Evolutionary conservation across 2,329 filamentous ascomycete genomes (phyloP).

Genomic region (Ophiostoma populinum): DNA sequence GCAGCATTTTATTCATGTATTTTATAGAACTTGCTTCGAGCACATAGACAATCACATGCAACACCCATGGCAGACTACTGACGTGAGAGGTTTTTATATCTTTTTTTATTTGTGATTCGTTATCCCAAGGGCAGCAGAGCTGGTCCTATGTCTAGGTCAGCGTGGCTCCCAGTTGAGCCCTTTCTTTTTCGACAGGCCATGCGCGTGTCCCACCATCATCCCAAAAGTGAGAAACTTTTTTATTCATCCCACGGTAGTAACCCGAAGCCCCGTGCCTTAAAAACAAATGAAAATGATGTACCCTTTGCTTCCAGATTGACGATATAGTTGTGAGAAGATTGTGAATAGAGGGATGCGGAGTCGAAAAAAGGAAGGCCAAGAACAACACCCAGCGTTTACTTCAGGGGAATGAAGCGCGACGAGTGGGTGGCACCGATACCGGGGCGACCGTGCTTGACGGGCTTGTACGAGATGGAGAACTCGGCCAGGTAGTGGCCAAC

Average conservation of each 20-base stretch:
- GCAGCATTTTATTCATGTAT: background rate
- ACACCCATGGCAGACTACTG: too few species aligned
- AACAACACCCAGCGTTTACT: conserved; percentile 45
- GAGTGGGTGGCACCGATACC: conserved; percentile 99
- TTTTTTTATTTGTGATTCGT: conserved; percentile 2
- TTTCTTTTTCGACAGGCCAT: background rate
- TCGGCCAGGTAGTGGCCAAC: conserved; percentile 98
- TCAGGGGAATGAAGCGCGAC: conserved; percentile 99
- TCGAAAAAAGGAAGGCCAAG: background rate
- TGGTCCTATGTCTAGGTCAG: background rate
- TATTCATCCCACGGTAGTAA: conserved; percentile 5
- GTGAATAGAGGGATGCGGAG: background rate
- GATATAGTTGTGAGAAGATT: background rate
- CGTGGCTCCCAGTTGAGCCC: background rate
- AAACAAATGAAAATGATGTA: conserved; percentile 3
- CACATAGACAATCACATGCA: too few species aligned
- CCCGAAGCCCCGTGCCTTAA: background rate
- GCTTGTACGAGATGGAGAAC: conserved; percentile 99
- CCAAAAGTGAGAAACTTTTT: conserved; percentile 2
- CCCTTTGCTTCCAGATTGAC: conserved; percentile 3
- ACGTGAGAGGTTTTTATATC: background rate
- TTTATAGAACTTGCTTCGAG: background rate
- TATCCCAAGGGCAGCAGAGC: too few species aligned
- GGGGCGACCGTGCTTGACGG: conserved; percentile 99
- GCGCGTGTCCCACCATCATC: conserved; percentile 4